Conservation (phyloP, 1,139 yeast genomes). For the Meyerozyma guilliermondii region DNA sequence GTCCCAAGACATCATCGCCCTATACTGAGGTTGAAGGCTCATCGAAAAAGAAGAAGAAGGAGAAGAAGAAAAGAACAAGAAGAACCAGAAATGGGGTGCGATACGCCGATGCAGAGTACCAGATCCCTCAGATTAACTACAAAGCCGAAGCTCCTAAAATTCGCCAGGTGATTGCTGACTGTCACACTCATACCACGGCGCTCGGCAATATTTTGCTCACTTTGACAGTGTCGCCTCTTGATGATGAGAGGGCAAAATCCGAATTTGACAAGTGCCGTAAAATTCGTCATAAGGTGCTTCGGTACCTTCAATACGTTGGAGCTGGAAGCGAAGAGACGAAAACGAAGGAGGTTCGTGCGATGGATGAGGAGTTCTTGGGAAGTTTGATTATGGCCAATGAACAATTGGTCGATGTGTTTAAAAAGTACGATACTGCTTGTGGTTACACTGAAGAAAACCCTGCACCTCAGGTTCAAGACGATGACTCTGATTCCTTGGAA, state of each 20-base stretch:
- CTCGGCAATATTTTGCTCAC: constrained; percentile 59
- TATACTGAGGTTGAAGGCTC: constrained; percentile 5
- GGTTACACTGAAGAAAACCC: constrained; percentile 35
- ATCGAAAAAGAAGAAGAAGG: constrained; percentile 13
- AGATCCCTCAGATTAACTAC: constrained; percentile 66
- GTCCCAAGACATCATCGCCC: constrained; percentile 25
- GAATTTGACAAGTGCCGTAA: constrained; percentile 72
- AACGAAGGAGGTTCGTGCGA: constrained; percentile 21
- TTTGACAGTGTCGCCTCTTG: constrained; percentile 57
- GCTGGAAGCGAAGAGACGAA: constrained; percentile 38
- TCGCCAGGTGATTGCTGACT: constrained; percentile 63
- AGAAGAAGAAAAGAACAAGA: constrained; percentile 6
- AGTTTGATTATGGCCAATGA: constrained; percentile 85
- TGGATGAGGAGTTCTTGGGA: constrained; percentile 79
- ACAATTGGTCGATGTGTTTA: constrained; percentile 70
- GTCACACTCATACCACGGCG: constrained; percentile 72
- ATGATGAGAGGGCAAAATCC: constrained; percentile 51
- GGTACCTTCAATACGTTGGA: constrained; percentile 77
- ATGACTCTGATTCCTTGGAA: constrained; percentile 20
- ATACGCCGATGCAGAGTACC: constrained; percentile 52
- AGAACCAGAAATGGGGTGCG: constrained; percentile 17
- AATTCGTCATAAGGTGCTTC: constrained; percentile 69
- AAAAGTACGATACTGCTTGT: constrained; percentile 52
- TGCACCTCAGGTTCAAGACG: constrained; percentile 30
- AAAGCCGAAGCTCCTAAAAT: constrained; percentile 73